These are phyloP conservation scores for Lotmaria passim DNA, from an alignment of 208 protist genomes.

Conservation along the genomic window DNA sequence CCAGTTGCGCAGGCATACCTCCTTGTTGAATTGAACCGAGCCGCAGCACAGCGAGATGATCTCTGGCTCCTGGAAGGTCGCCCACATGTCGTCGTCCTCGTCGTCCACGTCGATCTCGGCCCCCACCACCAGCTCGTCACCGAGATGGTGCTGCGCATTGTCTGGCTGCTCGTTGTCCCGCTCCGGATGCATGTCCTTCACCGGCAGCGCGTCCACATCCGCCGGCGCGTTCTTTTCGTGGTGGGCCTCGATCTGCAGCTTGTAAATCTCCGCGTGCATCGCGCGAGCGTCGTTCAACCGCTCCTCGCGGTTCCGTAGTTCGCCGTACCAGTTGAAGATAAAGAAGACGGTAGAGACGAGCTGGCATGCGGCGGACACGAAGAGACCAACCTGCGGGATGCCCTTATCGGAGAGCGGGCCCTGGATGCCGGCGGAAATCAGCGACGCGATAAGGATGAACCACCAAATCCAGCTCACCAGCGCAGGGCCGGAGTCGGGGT, in stretches of 20 bases:
- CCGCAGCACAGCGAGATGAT: conserved; percentile 31
- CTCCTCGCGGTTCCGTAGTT: conserved; percentile 51
- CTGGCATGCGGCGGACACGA: conserved; percentile 50
- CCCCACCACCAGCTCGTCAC: conserved; percentile 3
- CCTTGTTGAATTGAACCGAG: conserved; percentile 57
- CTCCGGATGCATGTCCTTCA: conserved; percentile 8
- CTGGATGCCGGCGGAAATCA: conserved; percentile 45
- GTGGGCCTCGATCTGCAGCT: neutral
- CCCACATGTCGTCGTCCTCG: neutral
- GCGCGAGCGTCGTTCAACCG: conserved; percentile 1
- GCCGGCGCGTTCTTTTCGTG: neutral
- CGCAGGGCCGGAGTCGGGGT: conserved; percentile 39
- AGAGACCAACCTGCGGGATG: conserved; percentile 45
- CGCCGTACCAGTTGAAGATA: conserved; percentile 74
- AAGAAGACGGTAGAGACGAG: conserved; percentile 54
- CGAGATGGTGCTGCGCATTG: neutral
- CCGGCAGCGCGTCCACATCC: neutral
- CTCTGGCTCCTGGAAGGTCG: neutral
- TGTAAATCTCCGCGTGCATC: neutral
- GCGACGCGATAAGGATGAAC: conserved; percentile 44
- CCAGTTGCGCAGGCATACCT: conserved; percentile 44
- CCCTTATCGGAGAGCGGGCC: conserved; percentile 55
- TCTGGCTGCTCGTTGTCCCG: neutral
- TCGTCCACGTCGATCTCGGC: neutral
- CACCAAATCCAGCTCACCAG: conserved; percentile 76